Base-by-base conservation (phyloP, 2,329 filamentous ascomycete genomes). In the Pseudogymnoascus sp. region DNA sequence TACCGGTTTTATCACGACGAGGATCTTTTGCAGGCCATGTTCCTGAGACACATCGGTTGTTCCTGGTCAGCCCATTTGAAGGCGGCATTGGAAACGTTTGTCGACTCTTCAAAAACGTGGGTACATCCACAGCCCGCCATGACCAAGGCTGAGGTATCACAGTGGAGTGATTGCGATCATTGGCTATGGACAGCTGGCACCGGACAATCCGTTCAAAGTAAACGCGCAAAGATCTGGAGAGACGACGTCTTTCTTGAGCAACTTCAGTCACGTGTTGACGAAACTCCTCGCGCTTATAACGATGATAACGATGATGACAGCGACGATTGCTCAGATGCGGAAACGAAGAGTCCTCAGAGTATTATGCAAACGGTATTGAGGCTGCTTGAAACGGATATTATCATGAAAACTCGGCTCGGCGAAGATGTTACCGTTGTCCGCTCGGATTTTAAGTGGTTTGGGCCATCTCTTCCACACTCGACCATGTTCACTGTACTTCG, bases 1-100 rank as follows among this genome's bases (percentile, higher is more conserved):
- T 87, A 86, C 68, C 77, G 83, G 1, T 80, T 85, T 26, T 84
- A 79, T 68, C 83, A 84, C 76, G 81, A 85, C 60, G 81, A 83
- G 66, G 84, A 87, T 65, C 74, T 84, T 31, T 76, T 84, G 3
- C 79, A 84, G 64, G 77, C 79, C 1, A 76, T 85, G 14, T 74
- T 85, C 10, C 70, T 84, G 2, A 80, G 84, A 16, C 82, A 79
- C 64, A 75, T 85, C 38, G 82, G 82, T 2, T 71, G 79, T 3
- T 76, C 75, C 60, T 84, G 81, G 78, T 76, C 78, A 2, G 76
- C 80, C 4, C 69, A 74, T 22, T 74, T 84, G 64, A 79, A 78
- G 41, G 35, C 65, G 1, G 70, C 68, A 0, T 78, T 83, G 53
- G 66, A 63, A 1, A 56, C 6, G 0, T 67, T 71, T 26, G 59